Evolutionary conservation across 768 basidiomycete genomes (phyloP), one percentile per base, ranked within the genome.

Genomic region (Pisolithus marmoratus): DNA sequence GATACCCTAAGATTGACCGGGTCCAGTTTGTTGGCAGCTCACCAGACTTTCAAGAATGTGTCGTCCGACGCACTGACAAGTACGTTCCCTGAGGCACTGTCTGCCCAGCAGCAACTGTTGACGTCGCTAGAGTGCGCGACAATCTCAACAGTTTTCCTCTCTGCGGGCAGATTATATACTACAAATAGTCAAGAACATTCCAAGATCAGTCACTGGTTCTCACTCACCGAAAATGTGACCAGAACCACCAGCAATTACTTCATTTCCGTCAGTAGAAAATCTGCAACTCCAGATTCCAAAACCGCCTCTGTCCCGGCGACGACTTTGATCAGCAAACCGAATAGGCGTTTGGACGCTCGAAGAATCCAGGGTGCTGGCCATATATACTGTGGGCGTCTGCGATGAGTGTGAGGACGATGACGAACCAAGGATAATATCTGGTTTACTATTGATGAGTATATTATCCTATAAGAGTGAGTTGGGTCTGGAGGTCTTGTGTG

Each of bases 11-110:
- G n/a, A 23, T 1, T 29, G n/a, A 26, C 4, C 20, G 14, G 20
- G 5, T 20, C 40, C 19, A 24, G 14, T 31, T 20, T 23, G 15
- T 41, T 2, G 6, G 12, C 2, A 40, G 61, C 76, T 53, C 69
- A 93, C 96, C 96, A 99, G 54, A 98, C 84, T 79, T 98, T 98
- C 54, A 98, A 72, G 67, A 87, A 94, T 0, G 82, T 84, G 64
- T 99, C 96, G 62, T 99, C 96, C 1, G 93, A 94, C 1, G 90
- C 96, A 58, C 92, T 95, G 46, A 98, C 84, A 24, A 99, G 80
- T 19, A 99, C 83, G 65, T 99, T 98, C 11, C 93, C 93, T 12
- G 91, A 94, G 2, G 82, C 80, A 11, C 85, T 85, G 63, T 97
- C 94, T 0, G 96, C 96, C 85, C 94, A 99, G 63, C 90, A 93